phyloP scores from a whole-genome alignment of 2,329 filamentous ascomycete species.

The Pseudocercospora fijiensis region DNA sequence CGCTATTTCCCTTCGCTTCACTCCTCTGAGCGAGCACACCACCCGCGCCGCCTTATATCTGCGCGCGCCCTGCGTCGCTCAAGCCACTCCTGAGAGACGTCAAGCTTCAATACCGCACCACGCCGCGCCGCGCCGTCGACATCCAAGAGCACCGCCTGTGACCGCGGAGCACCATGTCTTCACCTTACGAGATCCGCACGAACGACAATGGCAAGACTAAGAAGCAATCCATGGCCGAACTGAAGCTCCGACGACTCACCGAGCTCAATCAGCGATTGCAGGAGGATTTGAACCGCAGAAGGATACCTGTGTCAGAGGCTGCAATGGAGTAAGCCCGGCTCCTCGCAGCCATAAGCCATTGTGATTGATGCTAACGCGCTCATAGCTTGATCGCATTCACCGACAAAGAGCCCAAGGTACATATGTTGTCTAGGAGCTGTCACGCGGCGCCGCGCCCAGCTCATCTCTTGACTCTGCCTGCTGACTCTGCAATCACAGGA shows the following conservation, averaged over 20 bases:
- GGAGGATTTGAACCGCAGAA: constrained; percentile 91
- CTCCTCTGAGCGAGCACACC: constrained; percentile 3
- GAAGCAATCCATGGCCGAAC: constrained; percentile 98
- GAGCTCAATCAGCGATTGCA: constrained; percentile 95
- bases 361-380: constrained; percentile 7
- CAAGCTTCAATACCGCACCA: constrained; percentile 2
- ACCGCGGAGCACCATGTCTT: constrained; percentile 51
- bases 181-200: constrained; percentile 65
- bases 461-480: constrained; percentile 5
- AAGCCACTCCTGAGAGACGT: constrained; percentile 2
- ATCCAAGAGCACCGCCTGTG: not conserved
- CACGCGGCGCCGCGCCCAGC: not conserved
- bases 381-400: constrained; percentile 93
- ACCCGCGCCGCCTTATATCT: constrained; percentile 7
- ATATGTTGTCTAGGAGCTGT: not conserved
- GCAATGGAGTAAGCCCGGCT: constrained; percentile 54
- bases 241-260: constrained; percentile 92
- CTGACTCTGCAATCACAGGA: constrained; percentile 49
- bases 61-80: constrained; percentile 6
- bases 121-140: constrained; percentile 8
- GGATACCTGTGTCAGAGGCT: constrained; percentile 93
- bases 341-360: constrained; percentile 10
- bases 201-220: constrained; percentile 75
- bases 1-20: constrained; percentile 7
- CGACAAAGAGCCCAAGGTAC: constrained; percentile 75